Base-by-base conservation (phyloP, 2,329 filamentous ascomycete genomes). In the Saccharata proteae region DNA sequence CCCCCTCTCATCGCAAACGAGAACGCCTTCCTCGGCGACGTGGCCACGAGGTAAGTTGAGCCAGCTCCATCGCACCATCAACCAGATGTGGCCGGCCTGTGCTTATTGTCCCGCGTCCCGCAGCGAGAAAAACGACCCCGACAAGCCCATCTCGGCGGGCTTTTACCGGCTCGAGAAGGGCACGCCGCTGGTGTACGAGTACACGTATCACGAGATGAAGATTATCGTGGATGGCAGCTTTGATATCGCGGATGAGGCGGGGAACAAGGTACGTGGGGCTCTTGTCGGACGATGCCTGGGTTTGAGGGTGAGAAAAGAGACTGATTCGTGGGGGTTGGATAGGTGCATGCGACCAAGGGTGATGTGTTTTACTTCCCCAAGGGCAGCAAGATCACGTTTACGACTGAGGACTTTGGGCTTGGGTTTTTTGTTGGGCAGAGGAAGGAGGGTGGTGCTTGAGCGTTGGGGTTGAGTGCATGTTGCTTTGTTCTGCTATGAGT, bases 181-280 rank as follows among this genome's bases (percentile, higher is more conserved):
- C 43, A 72, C 72, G 3, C 71, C 74, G 2, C 64, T 81, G 12
- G 71, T 74, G 6, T 80, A 80, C 58, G 71, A 66, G 18, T 80
- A 80, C 55, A 72, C 63, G 23, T 80, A 80, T 54, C 69, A 80
- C 46, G 77, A 80, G 60, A 77, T 78, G 70, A 80, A 80, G 61
- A 77, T 80, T 47, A 75, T 81, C 40, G 55, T 80, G 7, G 75
- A 80, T 43, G 77, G 76, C 10, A 64, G 69, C 41, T 78, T 74
- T 46, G 67, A 72, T 38, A 77, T 80, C 44, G 61, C 60, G 17
- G 76, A 80, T 41, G 68, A 69, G 49, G 70, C 70, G 2, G 76
- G 74, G 21, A 61, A 69, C 42, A 67, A 65, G 41, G 71, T n/a
- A n/a, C n/a, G n/a, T n/a, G n/a, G n/a, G n/a, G n/a, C n/a, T n/a